Conservation (phyloP, 768 basidiomycete species). For the Lactarius trivialis region DNA sequence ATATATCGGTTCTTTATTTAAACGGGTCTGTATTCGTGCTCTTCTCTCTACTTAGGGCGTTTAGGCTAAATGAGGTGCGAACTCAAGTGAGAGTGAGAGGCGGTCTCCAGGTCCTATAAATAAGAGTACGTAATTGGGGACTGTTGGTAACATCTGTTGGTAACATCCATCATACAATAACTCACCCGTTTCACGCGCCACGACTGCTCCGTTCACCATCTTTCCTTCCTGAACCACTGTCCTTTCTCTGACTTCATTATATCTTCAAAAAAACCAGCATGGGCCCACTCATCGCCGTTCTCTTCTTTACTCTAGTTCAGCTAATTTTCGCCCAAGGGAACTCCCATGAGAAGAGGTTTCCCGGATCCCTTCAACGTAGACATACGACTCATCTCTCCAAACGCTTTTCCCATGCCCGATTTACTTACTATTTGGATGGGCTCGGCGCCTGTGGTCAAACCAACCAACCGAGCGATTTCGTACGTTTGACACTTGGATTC, state of each 20-base stretch:
- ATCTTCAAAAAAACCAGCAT: neutral
- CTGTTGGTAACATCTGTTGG: too few species aligned
- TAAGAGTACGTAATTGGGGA: too few species aligned
- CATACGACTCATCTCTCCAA: slow-evolving; percentile 24
- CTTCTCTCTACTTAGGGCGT: too few species aligned
- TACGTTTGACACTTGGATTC: slow-evolving; percentile 28
- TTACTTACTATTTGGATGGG: slow-evolving; percentile 53
- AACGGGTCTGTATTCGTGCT: too few species aligned
- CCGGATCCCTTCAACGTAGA: neutral
- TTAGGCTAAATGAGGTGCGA: too few species aligned
- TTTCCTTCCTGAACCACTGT: neutral
- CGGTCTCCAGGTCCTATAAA: too few species aligned
- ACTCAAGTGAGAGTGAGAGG: too few species aligned
- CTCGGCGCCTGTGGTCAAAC: slow-evolving; percentile 48
- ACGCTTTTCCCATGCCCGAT: slow-evolving; percentile 36
- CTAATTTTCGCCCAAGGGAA: neutral
- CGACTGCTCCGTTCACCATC: neutral
- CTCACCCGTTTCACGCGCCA: neutral
- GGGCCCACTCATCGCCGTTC: neutral
- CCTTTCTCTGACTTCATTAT: neutral
- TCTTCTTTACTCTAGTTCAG: neutral
- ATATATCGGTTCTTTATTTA: too few species aligned
- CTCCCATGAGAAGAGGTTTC: neutral
- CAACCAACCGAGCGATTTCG: slow-evolving; percentile 39
- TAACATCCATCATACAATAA: neutral